Percentiles rank a stretch among this genome's conserved stretches.
phyloP scores from a whole-genome alignment of 129 eudicot genomes.

The Heracleum sosnowskyi region DNA sequence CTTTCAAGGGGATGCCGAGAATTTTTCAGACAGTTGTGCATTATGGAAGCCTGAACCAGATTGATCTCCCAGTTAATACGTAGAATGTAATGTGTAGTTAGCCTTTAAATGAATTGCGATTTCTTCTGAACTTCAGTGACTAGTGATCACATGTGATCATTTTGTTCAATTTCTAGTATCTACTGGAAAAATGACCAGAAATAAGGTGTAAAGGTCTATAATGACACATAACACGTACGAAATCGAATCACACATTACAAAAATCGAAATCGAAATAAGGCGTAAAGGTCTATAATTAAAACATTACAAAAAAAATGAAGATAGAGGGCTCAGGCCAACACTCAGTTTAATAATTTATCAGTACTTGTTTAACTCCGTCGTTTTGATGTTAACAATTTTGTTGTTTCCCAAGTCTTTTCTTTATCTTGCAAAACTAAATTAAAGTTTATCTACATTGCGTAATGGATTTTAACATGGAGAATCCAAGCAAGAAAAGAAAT shows the following conservation, averaged over 20 bases:
- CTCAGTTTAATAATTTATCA: too few relatives aligned
- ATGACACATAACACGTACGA: too few relatives aligned
- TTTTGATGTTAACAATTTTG: neutral
- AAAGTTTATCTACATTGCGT: neutral
- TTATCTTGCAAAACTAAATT: neutral
- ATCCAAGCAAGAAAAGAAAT: constrained; percentile 6
- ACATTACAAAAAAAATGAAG: too few relatives aligned
- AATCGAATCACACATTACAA: too few relatives aligned
- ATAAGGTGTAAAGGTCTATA: too few relatives aligned
- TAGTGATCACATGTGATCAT: too few relatives aligned
- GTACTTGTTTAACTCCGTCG: constrained; percentile 1
- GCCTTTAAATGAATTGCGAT: neutral
- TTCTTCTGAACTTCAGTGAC: neutral
- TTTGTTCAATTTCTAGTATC: too few relatives aligned
- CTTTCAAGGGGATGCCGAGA: neutral
- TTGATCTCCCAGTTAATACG: neutral
- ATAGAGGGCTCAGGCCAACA: too few relatives aligned
- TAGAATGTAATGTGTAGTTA: neutral
- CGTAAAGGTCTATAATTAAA: too few relatives aligned
- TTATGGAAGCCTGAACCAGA: neutral
- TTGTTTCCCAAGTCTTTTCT: neutral
- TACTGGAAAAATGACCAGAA: too few relatives aligned
- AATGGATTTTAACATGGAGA: constrained; percentile 1
- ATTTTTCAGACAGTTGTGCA: neutral
- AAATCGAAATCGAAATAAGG: too few relatives aligned